phyloP scores from a whole-genome alignment of 495 filamentous ascomycete genomes.

The Talaromyces stipitatus region DNA sequence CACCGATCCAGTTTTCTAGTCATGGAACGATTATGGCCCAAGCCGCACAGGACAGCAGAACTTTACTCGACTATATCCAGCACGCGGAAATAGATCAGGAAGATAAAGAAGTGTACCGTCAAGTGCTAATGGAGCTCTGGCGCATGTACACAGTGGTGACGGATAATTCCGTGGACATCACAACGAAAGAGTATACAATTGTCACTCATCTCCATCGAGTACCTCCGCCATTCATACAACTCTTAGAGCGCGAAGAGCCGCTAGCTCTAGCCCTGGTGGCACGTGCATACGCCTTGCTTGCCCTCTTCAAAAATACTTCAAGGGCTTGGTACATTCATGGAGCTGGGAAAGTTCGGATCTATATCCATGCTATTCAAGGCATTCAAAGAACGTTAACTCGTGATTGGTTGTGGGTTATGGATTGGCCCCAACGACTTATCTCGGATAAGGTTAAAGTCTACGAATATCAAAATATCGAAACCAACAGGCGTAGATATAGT shows the following conservation, averaged over 20 bases:
- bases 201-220: constrained; percentile 2
- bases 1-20: neutral
- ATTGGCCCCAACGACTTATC: neutral
- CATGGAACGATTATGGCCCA: neutral
- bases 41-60: neutral
- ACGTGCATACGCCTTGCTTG: neutral
- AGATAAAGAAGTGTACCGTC: neutral
- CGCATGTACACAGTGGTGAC: neutral
- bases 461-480: neutral
- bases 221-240: neutral
- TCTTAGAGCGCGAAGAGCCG: neutral
- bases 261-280: neutral
- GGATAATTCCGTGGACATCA: neutral
- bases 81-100: neutral
- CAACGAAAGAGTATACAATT: neutral
- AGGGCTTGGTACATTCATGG: constrained; percentile 5
- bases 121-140: neutral
- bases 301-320: neutral
- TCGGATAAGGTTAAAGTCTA: neutral
- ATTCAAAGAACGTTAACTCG: neutral
- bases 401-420: constrained; percentile 3
- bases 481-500: neutral
- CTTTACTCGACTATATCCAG: neutral
- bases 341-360: neutral
- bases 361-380: neutral